Evolutionary conservation across 352 stramenopile species (phyloP).

Genomic region (Phytopythium oedochilum): DNA sequence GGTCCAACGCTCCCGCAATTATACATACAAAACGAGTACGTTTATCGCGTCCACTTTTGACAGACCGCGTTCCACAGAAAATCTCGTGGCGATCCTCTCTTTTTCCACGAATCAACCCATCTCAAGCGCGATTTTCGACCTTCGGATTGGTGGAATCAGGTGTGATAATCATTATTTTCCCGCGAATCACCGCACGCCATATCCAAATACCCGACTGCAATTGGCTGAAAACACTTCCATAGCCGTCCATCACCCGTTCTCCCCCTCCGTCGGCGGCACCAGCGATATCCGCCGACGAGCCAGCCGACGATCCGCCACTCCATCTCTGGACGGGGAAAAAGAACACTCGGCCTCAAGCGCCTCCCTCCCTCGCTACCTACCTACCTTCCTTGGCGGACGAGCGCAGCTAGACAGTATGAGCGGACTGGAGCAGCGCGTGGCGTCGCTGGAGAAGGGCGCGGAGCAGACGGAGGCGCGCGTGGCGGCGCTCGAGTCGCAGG

Average conservation of each 20-base stretch:
- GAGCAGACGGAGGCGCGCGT: constrained; percentile 18
- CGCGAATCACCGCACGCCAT: not conserved
- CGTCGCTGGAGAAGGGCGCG: constrained; percentile 21
- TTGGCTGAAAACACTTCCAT: not conserved
- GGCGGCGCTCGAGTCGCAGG: constrained; percentile 12
- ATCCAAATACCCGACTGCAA: not conserved
- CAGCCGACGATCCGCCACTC: not conserved
- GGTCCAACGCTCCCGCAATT: not conserved
- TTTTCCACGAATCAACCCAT: constrained; percentile 2
- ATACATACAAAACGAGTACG: too few relatives aligned
- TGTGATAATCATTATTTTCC: not conserved
- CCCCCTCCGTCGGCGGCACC: not conserved
- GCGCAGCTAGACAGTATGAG: constrained; percentile 13
- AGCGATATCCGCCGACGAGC: not conserved
- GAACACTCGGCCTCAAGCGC: too few relatives aligned
- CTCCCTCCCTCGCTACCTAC: too few relatives aligned
- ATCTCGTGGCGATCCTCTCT: not conserved
- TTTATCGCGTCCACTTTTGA: too few relatives aligned
- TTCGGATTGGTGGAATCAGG: too few relatives aligned
- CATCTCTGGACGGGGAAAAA: constrained; percentile 1
- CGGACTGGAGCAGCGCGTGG: constrained; percentile 27
- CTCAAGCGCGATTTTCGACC: not conserved
- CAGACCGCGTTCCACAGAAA: not conserved
- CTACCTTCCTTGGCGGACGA: too few relatives aligned
- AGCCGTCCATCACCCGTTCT: not conserved